Base-by-base conservation (phyloP, 2,329 filamentous ascomycete genomes). In the Nigrospora osmanthi region DNA sequence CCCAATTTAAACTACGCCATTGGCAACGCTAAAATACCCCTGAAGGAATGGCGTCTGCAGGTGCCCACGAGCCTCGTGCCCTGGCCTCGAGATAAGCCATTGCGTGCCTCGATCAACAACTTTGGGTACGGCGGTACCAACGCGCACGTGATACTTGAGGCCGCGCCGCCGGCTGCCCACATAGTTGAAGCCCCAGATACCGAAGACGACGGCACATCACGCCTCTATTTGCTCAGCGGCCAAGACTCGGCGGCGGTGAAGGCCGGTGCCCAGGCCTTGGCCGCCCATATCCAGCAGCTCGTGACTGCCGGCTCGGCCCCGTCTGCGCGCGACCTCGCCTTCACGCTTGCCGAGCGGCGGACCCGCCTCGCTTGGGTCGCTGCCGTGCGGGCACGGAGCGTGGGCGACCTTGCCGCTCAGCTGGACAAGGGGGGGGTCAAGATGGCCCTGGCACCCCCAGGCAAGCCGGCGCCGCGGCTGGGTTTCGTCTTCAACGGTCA, bases 401-500 rank as follows among this genome's bases (percentile, higher is more conserved):
- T 34, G 32, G 32, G 10, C 10, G 32, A 34, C 10, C 32, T 34
- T 10, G 32, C 32, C 10, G 32, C 10, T 10, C 32, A 10, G 10
- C 32, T 34, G 14, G 32, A 34, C 10, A n/a, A n/a, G n/a, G n/a
- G n/a, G n/a, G n/a, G n/a, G n/a, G n/a, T n/a, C n/a, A n/a, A n/a
- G n/a, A n/a, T n/a, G n/a, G n/a, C n/a, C n/a, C n/a, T n/a, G n/a
- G n/a, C n/a, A n/a, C n/a, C n/a, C n/a, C n/a, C n/a, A n/a, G n/a
- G n/a, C n/a, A 14, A 10, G 32, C 32, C 32, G 32, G 32, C 32
- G 32, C 32, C 32, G 14, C 32, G 32, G 10, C 32, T 66, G 23
- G 64, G 62, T 15, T 68, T 66, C 49, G 61, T 69, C 36, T 68
- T 68, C 51, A 69, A 65, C 2, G 67, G 67, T 32, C 66, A 68